Conservation (phyloP, 768 basidiomycete genomes). For the Mycena epipterygia region DNA sequence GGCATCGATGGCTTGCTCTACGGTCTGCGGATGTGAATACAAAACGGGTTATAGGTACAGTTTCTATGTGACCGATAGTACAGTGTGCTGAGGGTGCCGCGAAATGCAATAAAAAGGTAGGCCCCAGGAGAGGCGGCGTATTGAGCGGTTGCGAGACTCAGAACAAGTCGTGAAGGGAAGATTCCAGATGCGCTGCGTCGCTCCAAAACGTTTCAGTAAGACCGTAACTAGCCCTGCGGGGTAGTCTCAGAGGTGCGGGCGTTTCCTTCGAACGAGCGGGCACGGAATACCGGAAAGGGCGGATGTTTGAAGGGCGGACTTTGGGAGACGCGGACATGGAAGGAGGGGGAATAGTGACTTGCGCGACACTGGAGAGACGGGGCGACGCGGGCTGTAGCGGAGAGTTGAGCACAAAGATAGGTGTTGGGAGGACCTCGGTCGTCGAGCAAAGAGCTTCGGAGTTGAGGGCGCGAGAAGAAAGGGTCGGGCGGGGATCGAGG, state of each 20-base stretch:
- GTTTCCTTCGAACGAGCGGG: neutral
- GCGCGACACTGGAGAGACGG: neutral
- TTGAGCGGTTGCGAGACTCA: neutral
- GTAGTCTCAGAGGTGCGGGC: constrained; percentile 5
- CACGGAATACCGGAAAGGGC: neutral
- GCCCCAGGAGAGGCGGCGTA: neutral
- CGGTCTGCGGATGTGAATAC: too few species aligned
- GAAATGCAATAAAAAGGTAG: too few species aligned
- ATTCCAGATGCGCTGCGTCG: neutral
- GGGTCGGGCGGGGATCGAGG: constrained; percentile 7
- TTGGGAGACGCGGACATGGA: too few species aligned
- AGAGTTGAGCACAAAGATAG: neutral
- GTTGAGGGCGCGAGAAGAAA: neutral
- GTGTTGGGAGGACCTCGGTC: neutral
- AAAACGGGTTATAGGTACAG: neutral
- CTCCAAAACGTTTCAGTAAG: neutral
- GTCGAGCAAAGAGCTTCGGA: neutral
- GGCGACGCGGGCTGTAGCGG: neutral
- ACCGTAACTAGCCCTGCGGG: neutral
- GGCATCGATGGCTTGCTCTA: neutral
- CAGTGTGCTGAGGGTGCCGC: neutral
- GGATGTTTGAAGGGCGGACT: neutral
- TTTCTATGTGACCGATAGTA: neutral
- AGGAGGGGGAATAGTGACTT: neutral
- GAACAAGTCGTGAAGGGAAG: neutral